Evolutionary conservation across 805 yeast species (phyloP), one percentile per base, ranked within the genome.

Genomic region (Ogataea pignaliae): DNA sequence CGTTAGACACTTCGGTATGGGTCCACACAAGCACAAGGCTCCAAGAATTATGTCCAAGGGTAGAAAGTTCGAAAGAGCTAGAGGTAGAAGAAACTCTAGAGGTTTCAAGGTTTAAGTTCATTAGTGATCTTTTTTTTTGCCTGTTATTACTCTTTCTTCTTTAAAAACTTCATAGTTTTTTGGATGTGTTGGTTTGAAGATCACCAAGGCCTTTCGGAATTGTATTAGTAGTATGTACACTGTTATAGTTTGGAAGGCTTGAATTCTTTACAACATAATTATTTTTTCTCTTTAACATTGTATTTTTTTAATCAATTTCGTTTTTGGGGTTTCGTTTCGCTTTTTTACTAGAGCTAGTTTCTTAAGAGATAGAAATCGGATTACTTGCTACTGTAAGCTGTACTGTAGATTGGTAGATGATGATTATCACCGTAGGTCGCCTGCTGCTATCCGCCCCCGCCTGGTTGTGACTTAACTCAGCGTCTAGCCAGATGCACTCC

Each of bases 1-100:
- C 68, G 98, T 88, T 68, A 88, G 97, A 82, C 98, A 93, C 86
- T 93, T 93, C 72, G 99, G 99, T 75, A 72, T 91, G 75, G 99
- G 99, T 80, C 99, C 99, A 70, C 99, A 93, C 95, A 88, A 88
- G 84, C 78, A 81, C 79, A 93, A 93, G 88, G 98, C 98, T 69
- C 99, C 99, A 78, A 89, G 95, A 81, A 84, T 93, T 75, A 67
- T 76, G 69, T 91, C 98, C 56, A 89, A 80, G 75, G 99, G 99
- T 75, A 93, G 98, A 85, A 93, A 93, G 81, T 93, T 93, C 85
- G 99, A 93, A 85, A 89, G 93, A 79, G 99, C 97, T 69, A 93
- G 99, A 88, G 99, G 99, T 85, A 95, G 85, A 78, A 84, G 99
- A 81, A 85, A 81, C 75, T 90, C 98, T 63, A 89, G 95, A 85